Percentiles rank a stretch among this genome's conserved stretches.
Conservation (phyloP, 306 rosid species). For the Prinsepia uniflora region DNA sequence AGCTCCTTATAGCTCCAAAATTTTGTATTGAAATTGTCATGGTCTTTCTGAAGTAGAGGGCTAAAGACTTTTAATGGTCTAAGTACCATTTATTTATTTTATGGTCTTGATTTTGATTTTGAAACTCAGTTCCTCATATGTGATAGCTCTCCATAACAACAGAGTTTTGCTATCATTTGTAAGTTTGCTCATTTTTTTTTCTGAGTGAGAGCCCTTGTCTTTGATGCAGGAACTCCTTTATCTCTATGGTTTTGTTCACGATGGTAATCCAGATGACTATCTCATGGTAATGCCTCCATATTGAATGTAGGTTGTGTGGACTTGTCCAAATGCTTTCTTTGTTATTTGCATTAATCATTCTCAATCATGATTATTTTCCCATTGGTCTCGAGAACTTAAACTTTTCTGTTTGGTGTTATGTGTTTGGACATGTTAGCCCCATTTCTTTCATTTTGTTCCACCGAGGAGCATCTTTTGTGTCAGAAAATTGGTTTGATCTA, state of each 20-base stretch:
- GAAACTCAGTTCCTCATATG: too few relatives aligned
- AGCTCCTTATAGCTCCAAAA: too few relatives aligned
- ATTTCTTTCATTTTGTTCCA: conserved; percentile 6
- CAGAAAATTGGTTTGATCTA: conserved; percentile 4
- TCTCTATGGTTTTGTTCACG: conserved; percentile 78
- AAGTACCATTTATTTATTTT: too few relatives aligned
- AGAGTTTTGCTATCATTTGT: not conserved
- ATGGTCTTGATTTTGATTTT: too few relatives aligned
- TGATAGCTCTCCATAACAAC: too few relatives aligned
- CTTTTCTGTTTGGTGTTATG: not conserved
- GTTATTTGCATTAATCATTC: not conserved
- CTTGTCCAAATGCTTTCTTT: not conserved
- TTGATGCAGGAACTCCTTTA: conserved; percentile 85
- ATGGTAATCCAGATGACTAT: conserved; percentile 83
- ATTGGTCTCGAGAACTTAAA: conserved; percentile 2
- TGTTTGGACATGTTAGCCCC: not conserved
- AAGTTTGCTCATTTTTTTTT: conserved; percentile 9
- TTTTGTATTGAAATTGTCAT: too few relatives aligned
- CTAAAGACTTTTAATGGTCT: too few relatives aligned
- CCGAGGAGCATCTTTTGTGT: not conserved
- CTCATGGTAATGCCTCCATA: conserved; percentile 69
- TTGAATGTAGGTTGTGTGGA: conserved; percentile 12
- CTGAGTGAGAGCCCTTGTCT: conserved; percentile 19
- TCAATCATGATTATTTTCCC: conserved; percentile 3
- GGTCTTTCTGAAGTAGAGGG: too few relatives aligned